A percentile compares a stretch with the other conserved stretches of the same genome.
Evolutionary conservation across 73 alveolate species (phyloP).

Genomic region (Breviolum minutum): DNA sequence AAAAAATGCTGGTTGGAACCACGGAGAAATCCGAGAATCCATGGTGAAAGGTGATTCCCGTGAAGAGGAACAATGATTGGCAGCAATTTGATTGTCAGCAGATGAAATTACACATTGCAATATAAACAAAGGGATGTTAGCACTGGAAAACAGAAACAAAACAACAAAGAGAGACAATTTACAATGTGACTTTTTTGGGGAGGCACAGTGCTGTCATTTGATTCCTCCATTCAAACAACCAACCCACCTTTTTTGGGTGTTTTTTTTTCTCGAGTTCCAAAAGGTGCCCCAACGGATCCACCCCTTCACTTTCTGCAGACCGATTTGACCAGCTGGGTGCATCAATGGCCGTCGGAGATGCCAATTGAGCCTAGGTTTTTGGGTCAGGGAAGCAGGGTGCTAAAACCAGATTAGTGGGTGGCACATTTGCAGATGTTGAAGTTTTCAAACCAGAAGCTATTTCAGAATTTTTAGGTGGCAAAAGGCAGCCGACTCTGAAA

Average conservation of each 20-base stretch:
- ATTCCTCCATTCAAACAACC: no score
- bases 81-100: no score
- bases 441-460: neutral
- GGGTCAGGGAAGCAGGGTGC: neutral
- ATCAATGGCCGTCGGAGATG: conserved; percentile 82
- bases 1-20: no score
- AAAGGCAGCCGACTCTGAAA: neutral
- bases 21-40: neutral
- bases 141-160: no score
- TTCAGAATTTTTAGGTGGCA: neutral
- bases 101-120: no score
- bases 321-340: conserved; percentile 78
- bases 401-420: neutral
- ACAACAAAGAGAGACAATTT: no score
- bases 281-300: no score
- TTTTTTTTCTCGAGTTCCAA: no score
- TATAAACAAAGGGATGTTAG: no score
- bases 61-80: neutral
- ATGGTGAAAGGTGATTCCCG: neutral
- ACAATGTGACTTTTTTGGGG: no score
- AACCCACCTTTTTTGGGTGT: no score
- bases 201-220: no score
- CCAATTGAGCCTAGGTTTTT: conserved; percentile 31
- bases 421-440: neutral
- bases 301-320: neutral